phyloP scores from a whole-genome alignment of 495 filamentous ascomycete genomes.

The Oidiodendron maius region DNA sequence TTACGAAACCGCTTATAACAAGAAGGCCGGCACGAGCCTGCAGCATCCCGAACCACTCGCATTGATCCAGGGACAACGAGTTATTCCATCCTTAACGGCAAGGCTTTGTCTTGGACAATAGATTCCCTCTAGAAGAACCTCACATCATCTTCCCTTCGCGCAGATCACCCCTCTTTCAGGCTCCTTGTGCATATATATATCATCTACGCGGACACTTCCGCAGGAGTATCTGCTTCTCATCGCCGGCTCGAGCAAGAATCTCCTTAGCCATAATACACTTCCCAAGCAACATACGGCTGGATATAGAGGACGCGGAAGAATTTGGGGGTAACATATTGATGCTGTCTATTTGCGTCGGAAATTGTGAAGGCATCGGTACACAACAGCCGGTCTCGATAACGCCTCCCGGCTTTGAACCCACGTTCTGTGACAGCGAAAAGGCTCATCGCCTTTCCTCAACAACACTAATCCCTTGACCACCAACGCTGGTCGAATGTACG shows the following conservation, averaged over 20 bases:
- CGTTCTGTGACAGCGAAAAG: not conserved
- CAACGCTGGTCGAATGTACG: conserved; percentile 8
- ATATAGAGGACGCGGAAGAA: not conserved
- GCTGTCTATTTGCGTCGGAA: not conserved
- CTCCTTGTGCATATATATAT: conserved; percentile 11
- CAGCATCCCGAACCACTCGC: conserved; percentile 25
- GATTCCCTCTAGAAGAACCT: conserved; percentile 14
- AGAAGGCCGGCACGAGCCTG: conserved; percentile 13
- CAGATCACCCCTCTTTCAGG: conserved; percentile 17
- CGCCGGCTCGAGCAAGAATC: conserved; percentile 16
- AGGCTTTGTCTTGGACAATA: conserved; percentile 21
- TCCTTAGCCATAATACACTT: conserved; percentile 10
- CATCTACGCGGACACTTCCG: not conserved
- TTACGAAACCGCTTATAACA: conserved; percentile 10
- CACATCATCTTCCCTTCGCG: conserved; percentile 13
- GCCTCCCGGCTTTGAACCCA: not conserved
- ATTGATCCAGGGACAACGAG: conserved; percentile 18
- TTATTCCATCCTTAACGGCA: conserved; percentile 19
- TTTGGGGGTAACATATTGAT: not conserved
- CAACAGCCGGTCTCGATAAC: conserved; percentile 24
- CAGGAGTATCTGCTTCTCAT: conserved; percentile 8
- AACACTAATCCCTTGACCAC: conserved; percentile 10
- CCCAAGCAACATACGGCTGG: conserved; percentile 1
- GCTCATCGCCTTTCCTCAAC: not conserved
- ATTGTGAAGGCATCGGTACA: conserved; percentile 17